Conservation (phyloP, 2,329 filamentous ascomycete genomes). For the Colletotrichum sp. region DNA sequence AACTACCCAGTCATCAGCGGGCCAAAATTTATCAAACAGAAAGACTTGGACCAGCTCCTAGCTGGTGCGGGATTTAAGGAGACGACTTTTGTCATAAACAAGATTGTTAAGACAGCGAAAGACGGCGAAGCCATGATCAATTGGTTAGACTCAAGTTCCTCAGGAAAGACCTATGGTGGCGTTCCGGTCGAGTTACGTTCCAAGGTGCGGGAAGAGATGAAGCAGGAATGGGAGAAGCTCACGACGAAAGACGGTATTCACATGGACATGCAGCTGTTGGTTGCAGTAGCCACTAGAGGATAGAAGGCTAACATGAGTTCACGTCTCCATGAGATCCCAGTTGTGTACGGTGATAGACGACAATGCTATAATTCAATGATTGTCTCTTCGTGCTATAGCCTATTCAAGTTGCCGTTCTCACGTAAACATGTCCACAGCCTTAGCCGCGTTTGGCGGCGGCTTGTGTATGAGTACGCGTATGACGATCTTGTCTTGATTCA, state of each 20-base stretch:
- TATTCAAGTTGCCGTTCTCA: not conserved
- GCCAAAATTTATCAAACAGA: not conserved
- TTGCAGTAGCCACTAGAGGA: not conserved
- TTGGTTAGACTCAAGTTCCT: slow-evolving; percentile 8
- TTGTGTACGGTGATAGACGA: not conserved
- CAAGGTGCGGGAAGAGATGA: not conserved
- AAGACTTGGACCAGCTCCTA: not conserved
- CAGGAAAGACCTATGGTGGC: not conserved
- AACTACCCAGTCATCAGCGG: not conserved
- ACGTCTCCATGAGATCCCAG: not conserved
- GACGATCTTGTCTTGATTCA: not conserved
- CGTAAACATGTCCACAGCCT: not conserved
- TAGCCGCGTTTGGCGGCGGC: not conserved
- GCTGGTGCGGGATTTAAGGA: not conserved
- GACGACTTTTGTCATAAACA: not conserved
- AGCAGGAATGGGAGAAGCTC: not conserved
- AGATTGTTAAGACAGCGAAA: not conserved
- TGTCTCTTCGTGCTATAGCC: not conserved
- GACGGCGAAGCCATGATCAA: slow-evolving; percentile 1
- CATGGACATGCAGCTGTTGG: not conserved
- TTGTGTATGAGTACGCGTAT: not conserved
- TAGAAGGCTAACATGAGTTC: not conserved
- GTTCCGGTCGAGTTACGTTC: not conserved
- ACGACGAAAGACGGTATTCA: not conserved
- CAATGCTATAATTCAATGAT: not conserved